Percentiles rank a stretch among this genome's conserved stretches.
phyloP scores from a whole-genome alignment of 345 rosid genomes.

The Eucalyptus microcorys region DNA sequence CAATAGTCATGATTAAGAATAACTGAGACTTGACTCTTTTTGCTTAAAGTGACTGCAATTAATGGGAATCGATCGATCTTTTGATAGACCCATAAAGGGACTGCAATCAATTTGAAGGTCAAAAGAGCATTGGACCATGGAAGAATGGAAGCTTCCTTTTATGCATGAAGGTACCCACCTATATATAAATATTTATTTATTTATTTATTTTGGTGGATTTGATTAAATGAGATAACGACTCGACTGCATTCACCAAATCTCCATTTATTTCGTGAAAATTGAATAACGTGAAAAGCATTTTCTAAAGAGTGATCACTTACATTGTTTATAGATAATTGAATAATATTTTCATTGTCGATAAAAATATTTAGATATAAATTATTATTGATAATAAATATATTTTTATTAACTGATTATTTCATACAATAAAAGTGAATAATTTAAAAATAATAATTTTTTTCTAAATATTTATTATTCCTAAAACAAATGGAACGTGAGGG shows the following conservation, averaged over 20 bases:
- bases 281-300: fast-evolving
- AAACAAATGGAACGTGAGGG: not conserved
- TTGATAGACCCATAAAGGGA: not conserved
- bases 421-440: fast-evolving
- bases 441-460: not conserved
- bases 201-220: not conserved
- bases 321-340: not conserved
- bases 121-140: not conserved
- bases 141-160: not conserved
- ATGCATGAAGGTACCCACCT: not conserved
- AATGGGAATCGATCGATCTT: not conserved
- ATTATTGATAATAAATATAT: fast-evolving
- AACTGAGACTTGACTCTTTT: not conserved
- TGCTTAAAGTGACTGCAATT: not conserved
- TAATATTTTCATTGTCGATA: fast-evolving
- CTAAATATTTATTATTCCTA: not conserved
- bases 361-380: not conserved
- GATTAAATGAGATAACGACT: not conserved
- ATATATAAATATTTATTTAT: not conserved
- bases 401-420: no score
- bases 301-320: fast-evolving
- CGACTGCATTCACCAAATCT: fast-evolving
- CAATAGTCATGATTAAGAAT: not conserved
- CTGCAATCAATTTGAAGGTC: not conserved
- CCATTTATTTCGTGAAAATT: fast-evolving